Evolutionary conservation across 2,329 filamentous ascomycete genomes (phyloP).

Genomic region (Botrytis pseudocinerea): DNA sequence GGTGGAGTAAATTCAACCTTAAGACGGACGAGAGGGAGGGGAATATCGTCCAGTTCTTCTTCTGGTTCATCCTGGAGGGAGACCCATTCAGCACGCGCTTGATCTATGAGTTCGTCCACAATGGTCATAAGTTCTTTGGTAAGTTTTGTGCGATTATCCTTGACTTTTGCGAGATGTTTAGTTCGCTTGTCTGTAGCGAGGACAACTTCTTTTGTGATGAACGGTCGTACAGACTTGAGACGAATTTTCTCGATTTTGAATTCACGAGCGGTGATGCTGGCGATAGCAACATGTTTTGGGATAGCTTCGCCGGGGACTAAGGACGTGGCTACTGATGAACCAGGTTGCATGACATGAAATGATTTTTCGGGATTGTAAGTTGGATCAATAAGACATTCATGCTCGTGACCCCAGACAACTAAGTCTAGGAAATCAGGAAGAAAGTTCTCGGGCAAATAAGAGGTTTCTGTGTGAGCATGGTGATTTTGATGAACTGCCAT

Average conservation of each 20-base stretch:
- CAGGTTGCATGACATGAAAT: conserved; percentile 96
- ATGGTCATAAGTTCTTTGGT: conserved; percentile 74
- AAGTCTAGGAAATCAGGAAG: conserved; percentile 89
- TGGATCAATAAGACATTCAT: conserved; percentile 91
- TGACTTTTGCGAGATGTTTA: conserved; percentile 73
- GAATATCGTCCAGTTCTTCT: conserved; percentile 61
- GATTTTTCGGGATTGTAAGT: conserved; percentile 79
- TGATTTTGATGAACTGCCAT: conserved; percentile 97
- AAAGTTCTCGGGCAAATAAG: conserved; percentile 93
- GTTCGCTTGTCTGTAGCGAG: conserved; percentile 75
- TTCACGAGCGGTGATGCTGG: conserved; percentile 79
- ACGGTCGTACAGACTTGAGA: conserved; percentile 85
- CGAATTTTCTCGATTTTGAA: conserved; percentile 80
- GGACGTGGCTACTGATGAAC: conserved; percentile 93
- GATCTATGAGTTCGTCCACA: conserved; percentile 82
- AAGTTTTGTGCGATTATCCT: conserved; percentile 79
- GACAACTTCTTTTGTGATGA: conserved; percentile 80
- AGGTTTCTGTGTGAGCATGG: conserved; percentile 84
- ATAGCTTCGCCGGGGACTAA: conserved; percentile 87
- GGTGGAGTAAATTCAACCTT: conserved; percentile 88
- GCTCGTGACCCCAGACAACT: conserved; percentile 95
- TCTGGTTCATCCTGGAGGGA: conserved; percentile 67
- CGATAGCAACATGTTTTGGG: conserved; percentile 83
- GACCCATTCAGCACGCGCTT: conserved; percentile 80
- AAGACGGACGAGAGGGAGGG: conserved; percentile 81